Percentiles rank a stretch among this genome's conserved stretches.
These are phyloP conservation scores for Mollisiaceae sp. DNA, from an alignment of 2,329 filamentous ascomycete genomes.

Conservation along the genomic window DNA sequence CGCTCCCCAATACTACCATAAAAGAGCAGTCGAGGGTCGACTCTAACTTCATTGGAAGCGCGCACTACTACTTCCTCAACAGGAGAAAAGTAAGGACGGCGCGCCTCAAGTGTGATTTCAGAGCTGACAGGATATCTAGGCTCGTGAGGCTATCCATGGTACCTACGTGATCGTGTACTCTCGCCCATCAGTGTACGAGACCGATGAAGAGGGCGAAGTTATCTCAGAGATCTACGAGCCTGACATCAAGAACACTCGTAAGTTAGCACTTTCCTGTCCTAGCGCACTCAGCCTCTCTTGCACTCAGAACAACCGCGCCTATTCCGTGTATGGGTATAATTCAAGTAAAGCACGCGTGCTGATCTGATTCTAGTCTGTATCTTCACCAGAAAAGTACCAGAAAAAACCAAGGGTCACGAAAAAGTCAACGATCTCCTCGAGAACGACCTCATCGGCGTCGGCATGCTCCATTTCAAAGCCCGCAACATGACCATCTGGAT, in stretches of 20 bases:
- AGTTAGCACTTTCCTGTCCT: background rate
- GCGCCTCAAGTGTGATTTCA: background rate
- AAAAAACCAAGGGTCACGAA: background rate
- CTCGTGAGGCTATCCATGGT: background rate
- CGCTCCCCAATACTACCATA: background rate
- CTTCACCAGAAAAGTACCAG: background rate
- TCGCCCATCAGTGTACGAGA: background rate
- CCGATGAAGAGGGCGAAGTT: background rate
- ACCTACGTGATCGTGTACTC: conserved; percentile 17
- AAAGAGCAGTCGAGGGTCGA: conserved; percentile 11
- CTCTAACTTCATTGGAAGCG: conserved; percentile 9
- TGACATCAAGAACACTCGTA: conserved; percentile 2
- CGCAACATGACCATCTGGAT: background rate
- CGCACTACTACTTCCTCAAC: conserved; percentile 3
- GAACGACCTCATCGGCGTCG: background rate
- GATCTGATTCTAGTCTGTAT: background rate
- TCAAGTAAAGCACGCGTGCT: background rate
- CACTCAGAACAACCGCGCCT: background rate
- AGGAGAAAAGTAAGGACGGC: background rate
- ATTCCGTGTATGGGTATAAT: no score
- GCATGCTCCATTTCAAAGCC: background rate
- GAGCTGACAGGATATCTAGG: conserved; percentile 5
- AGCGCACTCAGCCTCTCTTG: background rate
- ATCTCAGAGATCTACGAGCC: background rate
- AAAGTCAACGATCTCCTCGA: background rate